Evolutionary conservation across 208 protist species (phyloP).

Genomic region (Trypanosoma cruzi): DNA sequence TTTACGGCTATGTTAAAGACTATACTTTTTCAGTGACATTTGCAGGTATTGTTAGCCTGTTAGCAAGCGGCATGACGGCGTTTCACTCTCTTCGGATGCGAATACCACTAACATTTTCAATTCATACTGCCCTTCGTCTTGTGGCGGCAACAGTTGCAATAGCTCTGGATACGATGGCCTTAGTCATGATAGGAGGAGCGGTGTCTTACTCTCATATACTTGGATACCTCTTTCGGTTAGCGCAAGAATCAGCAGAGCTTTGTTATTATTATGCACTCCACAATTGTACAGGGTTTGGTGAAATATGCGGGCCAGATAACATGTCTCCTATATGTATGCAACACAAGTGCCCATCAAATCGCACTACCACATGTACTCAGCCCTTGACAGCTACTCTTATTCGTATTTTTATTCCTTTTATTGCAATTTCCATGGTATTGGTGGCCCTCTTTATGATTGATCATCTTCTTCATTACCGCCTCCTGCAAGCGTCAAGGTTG

Average conservation of each 20-base stretch:
- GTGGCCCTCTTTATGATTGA: constrained; percentile 31
- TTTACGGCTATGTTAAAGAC: constrained; percentile 38
- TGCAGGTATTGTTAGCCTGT: constrained; percentile 28
- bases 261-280: constrained; percentile 35
- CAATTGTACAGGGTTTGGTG: constrained; percentile 51
- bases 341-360: not conserved
- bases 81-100: constrained; percentile 62
- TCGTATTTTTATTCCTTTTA: constrained; percentile 37
- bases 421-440: constrained; percentile 27
- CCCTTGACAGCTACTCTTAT: constrained; percentile 6
- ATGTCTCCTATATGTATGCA: constrained; percentile 19
- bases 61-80: constrained; percentile 35
- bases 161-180: constrained; percentile 37
- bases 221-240: constrained; percentile 2
- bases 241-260: constrained; percentile 5
- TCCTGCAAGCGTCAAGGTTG: constrained; percentile 29
- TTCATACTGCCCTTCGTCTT: constrained; percentile 20
- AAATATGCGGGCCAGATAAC: constrained; percentile 18
- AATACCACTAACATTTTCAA: constrained; percentile 29
- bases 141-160: constrained; percentile 22
- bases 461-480: constrained; percentile 36
- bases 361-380: constrained; percentile 10
- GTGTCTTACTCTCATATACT: constrained; percentile 22
- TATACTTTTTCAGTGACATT: constrained; percentile 37
- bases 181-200: constrained; percentile 40